These are phyloP conservation scores for Pisolithus sp. DNA, from an alignment of 768 basidiomycete species.

Conservation along the genomic window DNA sequence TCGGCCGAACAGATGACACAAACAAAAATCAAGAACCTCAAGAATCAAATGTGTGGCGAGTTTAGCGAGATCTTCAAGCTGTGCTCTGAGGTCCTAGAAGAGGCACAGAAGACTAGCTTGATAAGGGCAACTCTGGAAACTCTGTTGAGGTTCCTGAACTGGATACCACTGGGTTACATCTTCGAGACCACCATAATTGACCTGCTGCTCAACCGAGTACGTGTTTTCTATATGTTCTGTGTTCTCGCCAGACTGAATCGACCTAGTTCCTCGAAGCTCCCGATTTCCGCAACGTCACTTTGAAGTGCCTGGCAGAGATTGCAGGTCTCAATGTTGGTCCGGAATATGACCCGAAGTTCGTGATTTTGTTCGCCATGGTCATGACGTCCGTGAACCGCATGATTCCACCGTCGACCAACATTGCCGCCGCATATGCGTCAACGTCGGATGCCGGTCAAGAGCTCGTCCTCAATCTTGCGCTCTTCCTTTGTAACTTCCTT, in stretches of 20 bases:
- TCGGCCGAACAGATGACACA: conserved; percentile 99
- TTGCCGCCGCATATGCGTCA: conserved; percentile 84
- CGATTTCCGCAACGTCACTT: conserved; percentile 94
- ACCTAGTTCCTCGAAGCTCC: conserved; percentile 89
- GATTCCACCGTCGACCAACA: conserved; percentile 93
- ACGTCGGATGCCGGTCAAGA: conserved; percentile 93
- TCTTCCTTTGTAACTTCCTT: conserved; percentile 97
- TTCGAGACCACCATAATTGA: conserved; percentile 98
- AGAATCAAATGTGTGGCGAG: conserved; percentile 97
- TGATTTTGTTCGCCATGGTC: conserved; percentile 95
- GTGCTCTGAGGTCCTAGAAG: conserved; percentile 93
- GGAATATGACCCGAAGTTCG: conserved; percentile 98
- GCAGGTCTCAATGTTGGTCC: conserved; percentile 90
- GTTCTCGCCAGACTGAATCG: conserved; percentile 7
- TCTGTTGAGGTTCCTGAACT: conserved; percentile 90
- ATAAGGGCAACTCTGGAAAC: conserved; percentile 96
- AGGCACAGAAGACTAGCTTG: conserved; percentile 91
- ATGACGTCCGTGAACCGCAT: conserved; percentile 97
- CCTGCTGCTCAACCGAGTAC: conserved; percentile 80
- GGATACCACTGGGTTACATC: conserved; percentile 98
- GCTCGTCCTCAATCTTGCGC: conserved; percentile 90
- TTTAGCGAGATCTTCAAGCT: conserved; percentile 98
- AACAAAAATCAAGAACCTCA: conserved; percentile 93
- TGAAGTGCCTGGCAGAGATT: conserved; percentile 96
- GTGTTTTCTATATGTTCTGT: conserved; percentile 25